Evolutionary conservation across 2,329 filamentous ascomycete species (phyloP).

Genomic region (Falciphora oryzae): DNA sequence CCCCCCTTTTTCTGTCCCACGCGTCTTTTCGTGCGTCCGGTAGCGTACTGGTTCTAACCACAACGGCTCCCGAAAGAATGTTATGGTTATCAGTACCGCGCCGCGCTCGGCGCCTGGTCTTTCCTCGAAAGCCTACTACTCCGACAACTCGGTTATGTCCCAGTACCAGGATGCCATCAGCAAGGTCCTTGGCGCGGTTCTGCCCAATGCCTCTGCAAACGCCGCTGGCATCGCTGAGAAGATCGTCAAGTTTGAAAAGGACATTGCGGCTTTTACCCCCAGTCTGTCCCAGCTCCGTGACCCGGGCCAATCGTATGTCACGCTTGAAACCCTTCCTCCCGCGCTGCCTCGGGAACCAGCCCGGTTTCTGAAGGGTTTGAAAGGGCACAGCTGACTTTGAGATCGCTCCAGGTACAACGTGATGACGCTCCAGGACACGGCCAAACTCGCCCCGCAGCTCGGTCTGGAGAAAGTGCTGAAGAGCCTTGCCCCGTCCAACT

Average conservation of each 20-base stretch:
- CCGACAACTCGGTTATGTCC: conserved; percentile 44
- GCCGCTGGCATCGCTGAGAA: conserved; percentile 21
- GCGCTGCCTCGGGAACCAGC: background rate
- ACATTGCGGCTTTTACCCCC: conserved; percentile 54
- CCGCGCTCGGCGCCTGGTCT: conserved; percentile 49
- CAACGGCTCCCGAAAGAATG: conserved; percentile 15
- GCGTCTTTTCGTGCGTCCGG: conserved; percentile 13
- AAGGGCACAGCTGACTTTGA: background rate
- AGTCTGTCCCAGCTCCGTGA: conserved; percentile 6
- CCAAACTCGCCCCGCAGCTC: conserved; percentile 50
- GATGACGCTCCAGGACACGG: conserved; percentile 48
- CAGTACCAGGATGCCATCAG: conserved; percentile 43
- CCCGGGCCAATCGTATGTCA: background rate
- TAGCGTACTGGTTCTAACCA: conserved; percentile 14
- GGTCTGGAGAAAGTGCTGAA: conserved; percentile 46
- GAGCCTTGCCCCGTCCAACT: conserved; percentile 43
- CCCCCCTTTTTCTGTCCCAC: background rate
- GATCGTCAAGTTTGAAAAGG: conserved; percentile 54
- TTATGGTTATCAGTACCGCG: conserved; percentile 32
- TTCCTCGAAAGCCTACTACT: conserved; percentile 56
- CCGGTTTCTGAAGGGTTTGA: background rate
- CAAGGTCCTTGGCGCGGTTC: conserved; percentile 28
- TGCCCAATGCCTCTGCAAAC: conserved; percentile 5
- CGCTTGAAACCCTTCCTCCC: background rate
- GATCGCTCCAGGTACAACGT: conserved; percentile 59